These are phyloP conservation scores for Rhizophagus prolifer DNA, from an alignment of 192 early-diverging fungal species.

Conservation along the genomic window DNA sequence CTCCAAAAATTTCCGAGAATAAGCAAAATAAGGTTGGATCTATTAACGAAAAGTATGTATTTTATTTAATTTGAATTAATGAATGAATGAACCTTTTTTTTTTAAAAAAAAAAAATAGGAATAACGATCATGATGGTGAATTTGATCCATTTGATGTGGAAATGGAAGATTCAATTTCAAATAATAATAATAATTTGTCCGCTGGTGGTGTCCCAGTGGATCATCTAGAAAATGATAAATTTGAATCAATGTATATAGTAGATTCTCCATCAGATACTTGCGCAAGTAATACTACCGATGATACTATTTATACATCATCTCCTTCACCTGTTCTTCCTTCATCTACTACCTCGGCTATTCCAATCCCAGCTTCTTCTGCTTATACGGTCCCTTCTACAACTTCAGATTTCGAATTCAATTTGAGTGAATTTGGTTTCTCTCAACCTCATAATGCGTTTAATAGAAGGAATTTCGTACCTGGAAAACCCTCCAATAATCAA, in stretches of 20 bases:
- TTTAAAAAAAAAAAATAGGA: too few relatives aligned
- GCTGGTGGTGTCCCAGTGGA: not conserved
- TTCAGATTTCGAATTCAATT: not conserved
- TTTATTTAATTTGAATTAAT: too few relatives aligned
- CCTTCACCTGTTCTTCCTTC: constrained; percentile 21
- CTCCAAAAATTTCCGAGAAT: not conserved
- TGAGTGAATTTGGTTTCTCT: not conserved
- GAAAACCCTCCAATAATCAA: not conserved
- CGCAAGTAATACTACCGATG: constrained; percentile 8
- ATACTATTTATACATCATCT: constrained; percentile 13
- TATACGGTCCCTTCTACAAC: not conserved
- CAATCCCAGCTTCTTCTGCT: constrained; percentile 9
- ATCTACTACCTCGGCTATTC: constrained; percentile 14
- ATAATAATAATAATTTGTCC: not conserved
- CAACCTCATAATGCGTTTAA: not conserved
- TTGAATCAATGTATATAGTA: constrained; percentile 9
- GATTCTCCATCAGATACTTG: constrained; percentile 15
- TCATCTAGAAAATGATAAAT: not conserved
- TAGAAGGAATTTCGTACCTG: not conserved
- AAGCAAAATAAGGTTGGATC: not conserved
- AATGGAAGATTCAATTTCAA: not conserved
- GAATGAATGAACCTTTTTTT: too few relatives aligned
- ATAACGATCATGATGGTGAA: not conserved
- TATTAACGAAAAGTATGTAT: not conserved
- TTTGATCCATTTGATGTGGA: not conserved